phyloP scores from a whole-genome alignment of 148 eudicot species.

The Cornus kousa region DNA sequence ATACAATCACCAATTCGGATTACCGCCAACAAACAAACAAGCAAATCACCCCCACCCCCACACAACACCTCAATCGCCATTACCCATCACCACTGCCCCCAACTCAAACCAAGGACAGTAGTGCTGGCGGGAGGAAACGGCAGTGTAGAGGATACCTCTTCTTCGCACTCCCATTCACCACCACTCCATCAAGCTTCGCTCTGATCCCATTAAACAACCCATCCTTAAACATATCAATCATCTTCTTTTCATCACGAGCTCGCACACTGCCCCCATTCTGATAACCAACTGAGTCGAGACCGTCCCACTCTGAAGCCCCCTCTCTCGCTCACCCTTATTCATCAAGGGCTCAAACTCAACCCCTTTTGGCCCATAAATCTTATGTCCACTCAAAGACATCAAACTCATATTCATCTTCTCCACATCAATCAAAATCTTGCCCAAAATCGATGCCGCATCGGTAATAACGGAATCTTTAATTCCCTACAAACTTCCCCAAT shows the following conservation, averaged over 20 bases:
- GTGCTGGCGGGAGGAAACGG: too few relatives aligned
- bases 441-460: conserved; percentile 87
- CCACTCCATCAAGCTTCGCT: conserved; percentile 64
- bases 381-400: conserved; percentile 93
- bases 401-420: conserved; percentile 76
- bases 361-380: conserved; percentile 88
- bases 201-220: conserved; percentile 68
- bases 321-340: conserved; percentile 97
- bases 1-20: too few relatives aligned
- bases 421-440: conserved; percentile 80
- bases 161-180: conserved; percentile 75
- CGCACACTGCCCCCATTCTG: conserved; percentile 87
- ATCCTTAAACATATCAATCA: conserved; percentile 55
- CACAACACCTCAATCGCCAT: too few relatives aligned
- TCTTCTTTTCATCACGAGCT: conserved; percentile 61
- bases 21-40: too few relatives aligned
- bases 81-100: too few relatives aligned
- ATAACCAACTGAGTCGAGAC: conserved; percentile 88
- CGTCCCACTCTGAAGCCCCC: conserved; percentile 86
- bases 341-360: conserved; percentile 89
- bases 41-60: too few relatives aligned
- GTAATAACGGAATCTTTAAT: conserved; percentile 61
- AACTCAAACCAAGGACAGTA: too few relatives aligned
- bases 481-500: conserved; percentile 82
- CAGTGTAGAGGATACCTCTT: conserved; percentile 24